Conservation (phyloP, 2,329 filamentous ascomycete species). For the Ceratocystiopsis sp. region DNA sequence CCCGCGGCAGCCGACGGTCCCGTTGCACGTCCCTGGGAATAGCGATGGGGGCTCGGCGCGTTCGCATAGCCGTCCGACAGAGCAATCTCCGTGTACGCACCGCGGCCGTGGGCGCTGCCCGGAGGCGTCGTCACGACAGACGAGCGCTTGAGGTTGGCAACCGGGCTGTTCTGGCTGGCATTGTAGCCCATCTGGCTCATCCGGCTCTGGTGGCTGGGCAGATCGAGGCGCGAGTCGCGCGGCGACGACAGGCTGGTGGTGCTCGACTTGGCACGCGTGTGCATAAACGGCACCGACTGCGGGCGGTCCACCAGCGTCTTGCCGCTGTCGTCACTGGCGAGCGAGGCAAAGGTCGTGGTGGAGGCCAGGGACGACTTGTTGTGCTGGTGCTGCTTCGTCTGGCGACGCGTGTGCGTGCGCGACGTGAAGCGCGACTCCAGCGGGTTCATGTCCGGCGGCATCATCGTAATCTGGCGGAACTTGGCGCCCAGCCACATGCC, state of each 20-base stretch:
- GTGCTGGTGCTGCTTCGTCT: conserved; percentile 24
- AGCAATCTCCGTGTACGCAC: conserved; percentile 33
- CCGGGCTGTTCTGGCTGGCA: conserved; percentile 28
- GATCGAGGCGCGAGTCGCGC: conserved; percentile 35
- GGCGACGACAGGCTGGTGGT: conserved; percentile 26
- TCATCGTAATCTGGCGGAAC: conserved; percentile 64
- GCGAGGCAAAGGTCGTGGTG: conserved; percentile 17
- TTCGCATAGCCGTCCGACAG: conserved; percentile 21
- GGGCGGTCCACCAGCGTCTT: conserved; percentile 27
- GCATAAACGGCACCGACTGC: conserved; percentile 57
- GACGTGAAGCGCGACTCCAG: conserved; percentile 69
- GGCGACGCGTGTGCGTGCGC: conserved; percentile 21
- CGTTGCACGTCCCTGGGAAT: background rate
- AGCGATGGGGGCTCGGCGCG: conserved; percentile 5
- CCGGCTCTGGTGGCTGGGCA: conserved; percentile 40
- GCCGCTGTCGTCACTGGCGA: conserved; percentile 34
- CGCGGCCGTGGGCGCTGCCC: conserved; percentile 21
- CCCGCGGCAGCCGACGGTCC: no score
- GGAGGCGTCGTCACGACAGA: conserved; percentile 18
- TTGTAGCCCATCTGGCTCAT: conserved; percentile 11
- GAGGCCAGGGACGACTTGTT: conserved; percentile 44
- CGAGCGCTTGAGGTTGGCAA: conserved; percentile 23
- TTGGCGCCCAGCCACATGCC: conserved; percentile 60
- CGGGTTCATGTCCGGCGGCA: conserved; percentile 93
- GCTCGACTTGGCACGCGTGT: conserved; percentile 37